A percentile compares a stretch with the other conserved stretches of the same genome.
Evolutionary conservation across 345 rosid species (phyloP).

Genomic region (Salix dunnii): DNA sequence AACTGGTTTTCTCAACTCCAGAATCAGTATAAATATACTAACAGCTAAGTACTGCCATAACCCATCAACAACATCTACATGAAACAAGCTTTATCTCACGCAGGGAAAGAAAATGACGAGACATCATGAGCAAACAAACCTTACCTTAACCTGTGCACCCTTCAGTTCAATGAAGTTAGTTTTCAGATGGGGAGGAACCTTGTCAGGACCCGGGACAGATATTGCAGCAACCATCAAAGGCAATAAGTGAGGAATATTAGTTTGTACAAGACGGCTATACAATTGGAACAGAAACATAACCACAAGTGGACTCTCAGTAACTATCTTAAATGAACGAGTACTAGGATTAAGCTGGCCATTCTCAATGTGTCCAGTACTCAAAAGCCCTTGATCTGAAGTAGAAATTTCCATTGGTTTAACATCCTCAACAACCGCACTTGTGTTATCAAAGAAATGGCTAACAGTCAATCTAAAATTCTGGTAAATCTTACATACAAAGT

Average conservation of each 20-base stretch:
- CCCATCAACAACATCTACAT: not conserved
- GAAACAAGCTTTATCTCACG: not conserved
- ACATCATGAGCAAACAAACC: slow-evolving; percentile 20
- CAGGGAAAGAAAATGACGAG: not conserved
- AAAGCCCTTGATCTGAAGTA: slow-evolving; percentile 61
- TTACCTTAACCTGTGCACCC: slow-evolving; percentile 99
- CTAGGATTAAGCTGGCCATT: slow-evolving; percentile 88
- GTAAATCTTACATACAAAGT: slow-evolving; percentile 94
- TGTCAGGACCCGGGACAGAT: slow-evolving; percentile 93
- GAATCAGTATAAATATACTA: not conserved
- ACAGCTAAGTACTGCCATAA: not conserved
- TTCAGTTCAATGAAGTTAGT: slow-evolving; percentile 87
- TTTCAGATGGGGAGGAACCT: slow-evolving; percentile 81
- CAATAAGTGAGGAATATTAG: slow-evolving; percentile 86
- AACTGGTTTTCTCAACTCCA: not conserved
- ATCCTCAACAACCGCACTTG: slow-evolving; percentile 50
- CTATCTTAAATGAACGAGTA: slow-evolving; percentile 89
- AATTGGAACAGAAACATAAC: slow-evolving; percentile 97
- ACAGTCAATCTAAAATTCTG: slow-evolving; percentile 80
- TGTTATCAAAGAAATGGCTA: slow-evolving; percentile 79
- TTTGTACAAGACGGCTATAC: slow-evolving; percentile 88
- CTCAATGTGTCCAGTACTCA: slow-evolving; percentile 44
- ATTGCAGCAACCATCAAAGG: slow-evolving; percentile 98
- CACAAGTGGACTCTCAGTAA: slow-evolving; percentile 97
- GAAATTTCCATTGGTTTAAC: slow-evolving; percentile 77